phyloP scores from a whole-genome alignment of 2,329 filamentous ascomycete species.

The Dissoconium aciculare region DNA sequence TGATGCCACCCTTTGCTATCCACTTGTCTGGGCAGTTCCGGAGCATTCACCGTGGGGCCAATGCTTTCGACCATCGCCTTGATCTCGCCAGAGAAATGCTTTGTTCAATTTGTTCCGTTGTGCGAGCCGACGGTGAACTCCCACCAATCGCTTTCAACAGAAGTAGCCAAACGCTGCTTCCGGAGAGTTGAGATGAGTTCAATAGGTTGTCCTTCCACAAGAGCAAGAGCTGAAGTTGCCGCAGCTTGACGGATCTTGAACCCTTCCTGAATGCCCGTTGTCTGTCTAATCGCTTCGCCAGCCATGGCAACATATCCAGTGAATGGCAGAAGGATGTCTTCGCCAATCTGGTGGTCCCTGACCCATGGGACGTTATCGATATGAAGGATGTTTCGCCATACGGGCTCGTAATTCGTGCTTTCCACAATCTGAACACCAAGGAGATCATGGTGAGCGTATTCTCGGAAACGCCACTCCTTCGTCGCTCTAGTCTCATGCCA shows the following conservation, averaged over 20 bases:
- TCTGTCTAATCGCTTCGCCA: constrained; percentile 6
- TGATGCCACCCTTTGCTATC: background rate
- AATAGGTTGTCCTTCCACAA: background rate
- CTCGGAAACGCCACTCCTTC: constrained; percentile 6
- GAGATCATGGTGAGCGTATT: constrained; percentile 5
- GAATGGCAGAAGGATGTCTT: constrained; percentile 7
- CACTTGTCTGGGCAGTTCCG: background rate
- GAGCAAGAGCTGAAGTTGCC: background rate
- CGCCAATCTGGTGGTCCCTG: constrained; percentile 14
- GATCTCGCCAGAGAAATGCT: constrained; percentile 4
- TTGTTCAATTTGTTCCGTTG: constrained; percentile 2
- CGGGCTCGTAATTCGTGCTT: constrained; percentile 3
- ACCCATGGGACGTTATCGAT: constrained; percentile 20
- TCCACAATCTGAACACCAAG: constrained; percentile 4
- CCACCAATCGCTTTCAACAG: constrained; percentile 2
- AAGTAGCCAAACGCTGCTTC: background rate
- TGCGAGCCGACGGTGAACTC: constrained; percentile 5
- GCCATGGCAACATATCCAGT: constrained; percentile 8
- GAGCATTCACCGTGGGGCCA: background rate
- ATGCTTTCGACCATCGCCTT: background rate
- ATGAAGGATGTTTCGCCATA: constrained; percentile 18
- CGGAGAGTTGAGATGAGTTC: constrained; percentile 4
- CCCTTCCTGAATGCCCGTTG: background rate
- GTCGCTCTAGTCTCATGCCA: constrained; percentile 8
- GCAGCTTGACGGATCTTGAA: constrained; percentile 1